Conservation (phyloP, 2,329 filamentous ascomycete genomes). For the Fusarium cyanostomum region DNA sequence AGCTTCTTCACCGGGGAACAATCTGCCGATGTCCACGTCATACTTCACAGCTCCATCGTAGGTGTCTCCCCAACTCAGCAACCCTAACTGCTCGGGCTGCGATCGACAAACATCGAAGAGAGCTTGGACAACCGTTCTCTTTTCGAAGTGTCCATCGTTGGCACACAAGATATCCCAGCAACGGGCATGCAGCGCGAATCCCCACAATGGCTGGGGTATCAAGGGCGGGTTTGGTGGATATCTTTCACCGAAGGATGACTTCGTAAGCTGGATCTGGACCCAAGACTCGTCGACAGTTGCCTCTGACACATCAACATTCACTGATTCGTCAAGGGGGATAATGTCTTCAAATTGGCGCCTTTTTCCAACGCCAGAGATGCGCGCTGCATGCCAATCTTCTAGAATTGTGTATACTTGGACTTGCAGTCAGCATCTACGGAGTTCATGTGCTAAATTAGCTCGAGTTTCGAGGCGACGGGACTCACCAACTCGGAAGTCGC, state of each 20-base stretch:
- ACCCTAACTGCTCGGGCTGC: neutral
- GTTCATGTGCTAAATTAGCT: no score
- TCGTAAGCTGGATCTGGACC: slow-evolving; percentile 1
- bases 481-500: slow-evolving; percentile 5
- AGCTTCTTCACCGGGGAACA: slow-evolving; percentile 12
- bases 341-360: neutral
- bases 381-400: neutral
- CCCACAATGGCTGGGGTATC: slow-evolving; percentile 2
- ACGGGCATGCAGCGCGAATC: slow-evolving; percentile 7
- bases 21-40: neutral
- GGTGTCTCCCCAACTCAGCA: slow-evolving; percentile 9
- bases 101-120: slow-evolving; percentile 20
- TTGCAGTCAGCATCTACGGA: neutral
- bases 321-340: slow-evolving; percentile 7
- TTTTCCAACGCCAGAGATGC: slow-evolving; percentile 2
- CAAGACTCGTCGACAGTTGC: neutral
- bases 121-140: neutral
- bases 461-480: neutral
- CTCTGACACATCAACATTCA: slow-evolving; percentile 6
- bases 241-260: neutral
- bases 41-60: slow-evolving; percentile 7
- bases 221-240: slow-evolving; percentile 1
- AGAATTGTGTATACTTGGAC: slow-evolving; percentile 4
- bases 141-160: neutral
- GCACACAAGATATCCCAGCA: slow-evolving; percentile 10